phyloP scores from a whole-genome alignment of 257 asterid species.

The Euphrasia confusa region DNA sequence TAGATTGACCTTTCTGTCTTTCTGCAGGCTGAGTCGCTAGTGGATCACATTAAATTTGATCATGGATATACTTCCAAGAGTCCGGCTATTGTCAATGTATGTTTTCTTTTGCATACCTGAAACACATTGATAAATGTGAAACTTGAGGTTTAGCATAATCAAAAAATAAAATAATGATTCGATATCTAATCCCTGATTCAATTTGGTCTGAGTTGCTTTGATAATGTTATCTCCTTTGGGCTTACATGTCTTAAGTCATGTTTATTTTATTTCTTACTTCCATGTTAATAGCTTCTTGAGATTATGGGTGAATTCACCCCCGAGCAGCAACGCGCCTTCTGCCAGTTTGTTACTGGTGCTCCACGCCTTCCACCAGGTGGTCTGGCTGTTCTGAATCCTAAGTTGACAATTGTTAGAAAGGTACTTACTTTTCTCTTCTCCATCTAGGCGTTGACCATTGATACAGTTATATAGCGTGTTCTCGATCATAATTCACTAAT shows the following conservation, averaged over 20 bases:
- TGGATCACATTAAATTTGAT: conserved; percentile 92
- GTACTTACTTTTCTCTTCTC: conserved; percentile 30
- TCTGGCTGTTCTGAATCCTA: conserved; percentile 84
- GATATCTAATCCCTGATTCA: too few relatives aligned
- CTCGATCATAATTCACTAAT: background rate
- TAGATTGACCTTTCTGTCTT: conserved; percentile 21
- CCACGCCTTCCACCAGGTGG: conserved; percentile 99
- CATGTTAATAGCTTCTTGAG: conserved; percentile 68
- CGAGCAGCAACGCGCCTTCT: conserved; percentile 91
- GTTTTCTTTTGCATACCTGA: conserved; percentile 28
- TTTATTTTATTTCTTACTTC: conserved; percentile 1
- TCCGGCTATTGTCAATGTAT: conserved; percentile 74
- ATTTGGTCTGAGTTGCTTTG: too few relatives aligned
- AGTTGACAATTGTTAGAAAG: conserved; percentile 97
- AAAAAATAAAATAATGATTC: background rate
- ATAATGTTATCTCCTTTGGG: too few relatives aligned
- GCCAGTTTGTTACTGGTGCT: conserved; percentile 99
- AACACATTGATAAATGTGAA: background rate
- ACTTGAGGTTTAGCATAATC: background rate
- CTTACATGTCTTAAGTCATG: too few relatives aligned
- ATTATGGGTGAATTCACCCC: conserved; percentile 93
- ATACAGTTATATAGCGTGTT: background rate
- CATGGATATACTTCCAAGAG: conserved; percentile 98
- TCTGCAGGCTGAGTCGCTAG: conserved; percentile 81
- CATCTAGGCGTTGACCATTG: background rate